These are phyloP conservation scores for Pseudevernia furfuracea DNA, from an alignment of 495 filamentous ascomycete genomes.

Conservation along the genomic window DNA sequence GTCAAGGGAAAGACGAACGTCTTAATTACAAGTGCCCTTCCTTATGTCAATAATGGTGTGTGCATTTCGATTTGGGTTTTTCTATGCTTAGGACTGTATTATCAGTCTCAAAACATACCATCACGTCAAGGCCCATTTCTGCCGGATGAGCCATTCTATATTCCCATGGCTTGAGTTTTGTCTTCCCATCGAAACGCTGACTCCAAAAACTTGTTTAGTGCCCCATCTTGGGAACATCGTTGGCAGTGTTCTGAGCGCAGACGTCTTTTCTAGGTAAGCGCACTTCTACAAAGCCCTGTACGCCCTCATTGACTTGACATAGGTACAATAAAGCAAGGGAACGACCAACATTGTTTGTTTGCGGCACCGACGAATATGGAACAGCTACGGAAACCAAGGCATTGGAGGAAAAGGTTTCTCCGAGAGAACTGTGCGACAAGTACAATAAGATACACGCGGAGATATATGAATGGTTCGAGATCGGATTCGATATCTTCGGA, in stretches of 20 bases:
- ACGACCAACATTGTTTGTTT: slow-evolving; percentile 48
- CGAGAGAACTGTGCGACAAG: slow-evolving; percentile 72
- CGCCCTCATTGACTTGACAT: not conserved
- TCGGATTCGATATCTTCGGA: slow-evolving; percentile 78
- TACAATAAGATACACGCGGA: slow-evolving; percentile 77
- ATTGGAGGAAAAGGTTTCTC: slow-evolving; percentile 58
- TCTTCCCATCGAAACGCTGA: not conserved
- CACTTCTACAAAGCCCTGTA: not conserved
- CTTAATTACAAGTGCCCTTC: slow-evolving; percentile 58
- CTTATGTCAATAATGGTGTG: slow-evolving; percentile 82
- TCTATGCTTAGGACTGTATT: not conserved
- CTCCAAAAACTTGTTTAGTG: slow-evolving; percentile 27
- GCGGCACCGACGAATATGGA: slow-evolving; percentile 66
- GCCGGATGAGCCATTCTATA: not conserved
- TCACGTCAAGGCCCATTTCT: not conserved
- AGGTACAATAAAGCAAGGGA: slow-evolving; percentile 68
- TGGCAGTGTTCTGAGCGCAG: slow-evolving; percentile 77
- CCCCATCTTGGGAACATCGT: slow-evolving; percentile 93
- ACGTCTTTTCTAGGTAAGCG: slow-evolving; percentile 50
- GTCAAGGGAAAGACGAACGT: slow-evolving; percentile 40
- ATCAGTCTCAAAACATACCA: not conserved
- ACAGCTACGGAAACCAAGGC: slow-evolving; percentile 85
- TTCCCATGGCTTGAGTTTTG: not conserved
- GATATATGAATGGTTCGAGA: slow-evolving; percentile 83
- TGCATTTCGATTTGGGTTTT: not conserved